phyloP scores from a whole-genome alignment of 75 land plant species.

The Larix kaempferi region DNA sequence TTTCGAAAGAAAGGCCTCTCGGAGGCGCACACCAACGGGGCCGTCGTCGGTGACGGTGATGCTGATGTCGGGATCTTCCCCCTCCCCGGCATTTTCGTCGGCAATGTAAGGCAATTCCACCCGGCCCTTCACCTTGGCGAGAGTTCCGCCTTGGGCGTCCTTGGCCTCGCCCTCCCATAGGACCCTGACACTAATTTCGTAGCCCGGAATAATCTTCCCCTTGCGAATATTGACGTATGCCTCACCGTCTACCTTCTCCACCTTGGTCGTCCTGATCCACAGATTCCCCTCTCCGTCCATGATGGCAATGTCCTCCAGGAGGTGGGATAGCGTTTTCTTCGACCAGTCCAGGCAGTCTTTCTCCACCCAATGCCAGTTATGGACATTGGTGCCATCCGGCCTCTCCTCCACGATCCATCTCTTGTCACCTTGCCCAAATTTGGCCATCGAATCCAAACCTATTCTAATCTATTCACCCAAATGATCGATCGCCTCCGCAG shows the following conservation, averaged over 20 bases:
- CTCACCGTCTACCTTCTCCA: constrained; percentile 86
- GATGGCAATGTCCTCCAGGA: constrained; percentile 54
- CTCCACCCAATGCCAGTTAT: constrained; percentile 99
- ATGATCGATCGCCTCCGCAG: background rate
- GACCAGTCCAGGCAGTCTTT: constrained; percentile 91
- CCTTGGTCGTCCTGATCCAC: constrained; percentile 48
- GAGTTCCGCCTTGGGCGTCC: constrained; percentile 18
- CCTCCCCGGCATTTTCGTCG: constrained; percentile 95
- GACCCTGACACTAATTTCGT: constrained; percentile 63
- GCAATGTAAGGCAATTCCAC: constrained; percentile 92
- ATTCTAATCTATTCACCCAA: background rate
- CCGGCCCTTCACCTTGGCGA: constrained; percentile 47
- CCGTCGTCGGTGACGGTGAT: constrained; percentile 70
- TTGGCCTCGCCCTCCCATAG: constrained; percentile 80
- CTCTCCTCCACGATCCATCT: constrained; percentile 97
- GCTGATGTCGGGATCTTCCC: constrained; percentile 88
- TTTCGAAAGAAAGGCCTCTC: constrained; percentile 68
- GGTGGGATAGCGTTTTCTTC: constrained; percentile 45
- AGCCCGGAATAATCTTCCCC: constrained; percentile 98
- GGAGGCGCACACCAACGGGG: constrained; percentile 61
- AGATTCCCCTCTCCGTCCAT: constrained; percentile 74
- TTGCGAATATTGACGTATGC: constrained; percentile 95
- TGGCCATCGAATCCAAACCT: constrained; percentile 56
- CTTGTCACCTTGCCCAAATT: constrained; percentile 96
- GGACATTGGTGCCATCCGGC: constrained; percentile 93